Base-by-base conservation (phyloP, 257 asterid genomes). In the Voacanga thouarsii region DNA sequence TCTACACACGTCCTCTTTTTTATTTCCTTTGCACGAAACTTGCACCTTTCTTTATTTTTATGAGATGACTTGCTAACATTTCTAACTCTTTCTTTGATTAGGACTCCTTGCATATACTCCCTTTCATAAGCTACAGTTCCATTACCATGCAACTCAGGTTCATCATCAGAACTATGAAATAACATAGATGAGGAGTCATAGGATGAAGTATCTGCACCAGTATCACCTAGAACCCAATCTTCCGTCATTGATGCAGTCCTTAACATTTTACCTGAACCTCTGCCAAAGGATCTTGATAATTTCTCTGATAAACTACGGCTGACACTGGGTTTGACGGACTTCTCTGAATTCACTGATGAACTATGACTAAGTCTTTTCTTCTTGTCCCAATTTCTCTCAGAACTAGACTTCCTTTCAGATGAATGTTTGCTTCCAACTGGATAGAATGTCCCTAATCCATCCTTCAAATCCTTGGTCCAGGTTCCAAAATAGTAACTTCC, bases 41-140 rank as follows among this genome's bases (percentile, higher is more conserved):
- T 90, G 71, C 85, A 75, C 75, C 77, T 84, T 69, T 83, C 87
- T 81, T 88, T 93, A 74, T 84, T 87, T 86, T 83, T 90, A 67
- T 78, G 79, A 74, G 97, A 83, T 72, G 80, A 79, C 81, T 85
- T 85, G 64, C 94, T 76, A 53, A 77, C 80, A 77, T 80, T 83
- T 81, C 85, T 85, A 78, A 87, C 77, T 64, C 92, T 85, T 86
- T 96, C 99, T 83, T 84, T 92, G 81, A 96, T 87, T 78, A 93
- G 88, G 81, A 93, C 97, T 82, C 98, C 99, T 89, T 96, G 99
- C 91, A 92, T 93, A 82, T 96, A 96, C 85, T 93, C 99, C 85
- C 97, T 93, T 88, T 93, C 98, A 84, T 84, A 93, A 59, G 92
- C 92, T 79, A 90, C 84, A 37, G 83, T 72, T 72, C 75, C 79